Conservation (phyloP, 1,284 basidiomycete genomes). For the Tylopilus sp. region DNA sequence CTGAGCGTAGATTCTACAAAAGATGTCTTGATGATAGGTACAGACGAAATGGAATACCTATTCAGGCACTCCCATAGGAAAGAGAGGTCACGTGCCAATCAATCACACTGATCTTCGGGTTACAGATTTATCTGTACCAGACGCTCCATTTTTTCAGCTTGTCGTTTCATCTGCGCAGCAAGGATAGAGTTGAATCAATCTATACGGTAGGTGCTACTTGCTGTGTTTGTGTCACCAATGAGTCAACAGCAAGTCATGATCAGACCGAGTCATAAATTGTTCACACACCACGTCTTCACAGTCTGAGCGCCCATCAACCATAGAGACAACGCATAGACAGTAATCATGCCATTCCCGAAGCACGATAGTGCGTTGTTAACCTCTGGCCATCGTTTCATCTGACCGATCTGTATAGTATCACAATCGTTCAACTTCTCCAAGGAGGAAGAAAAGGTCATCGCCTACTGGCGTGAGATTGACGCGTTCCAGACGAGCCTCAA, state of each 20-base stretch:
- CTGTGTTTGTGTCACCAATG: too few relatives aligned
- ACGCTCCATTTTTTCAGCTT: too few relatives aligned
- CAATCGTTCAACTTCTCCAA: conserved; percentile 83
- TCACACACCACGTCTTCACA: not conserved
- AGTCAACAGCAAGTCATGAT: not conserved
- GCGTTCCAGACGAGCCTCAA: conserved; percentile 95
- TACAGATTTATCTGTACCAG: too few relatives aligned
- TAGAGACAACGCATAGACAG: not conserved
- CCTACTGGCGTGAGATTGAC: conserved; percentile 95
- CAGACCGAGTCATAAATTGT: conserved; percentile 13
- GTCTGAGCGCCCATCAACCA: not conserved
- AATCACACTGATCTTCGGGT: too few relatives aligned
- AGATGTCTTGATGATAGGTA: not conserved
- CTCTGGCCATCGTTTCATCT: conserved; percentile 7
- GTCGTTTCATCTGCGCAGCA: not conserved
- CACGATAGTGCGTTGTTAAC: conserved; percentile 27
- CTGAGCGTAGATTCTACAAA: not conserved
- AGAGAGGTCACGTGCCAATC: too few relatives aligned
- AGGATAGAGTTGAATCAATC: not conserved
- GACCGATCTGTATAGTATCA: conserved; percentile 46
- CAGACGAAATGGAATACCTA: too few relatives aligned
- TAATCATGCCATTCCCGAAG: conserved; percentile 31
- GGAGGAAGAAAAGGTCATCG: conserved; percentile 90
- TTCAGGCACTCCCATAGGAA: too few relatives aligned
- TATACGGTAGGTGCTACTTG: not conserved